These are phyloP conservation scores for Podaxis rugospora DNA, from an alignment of 768 basidiomycete genomes.

Conservation along the genomic window DNA sequence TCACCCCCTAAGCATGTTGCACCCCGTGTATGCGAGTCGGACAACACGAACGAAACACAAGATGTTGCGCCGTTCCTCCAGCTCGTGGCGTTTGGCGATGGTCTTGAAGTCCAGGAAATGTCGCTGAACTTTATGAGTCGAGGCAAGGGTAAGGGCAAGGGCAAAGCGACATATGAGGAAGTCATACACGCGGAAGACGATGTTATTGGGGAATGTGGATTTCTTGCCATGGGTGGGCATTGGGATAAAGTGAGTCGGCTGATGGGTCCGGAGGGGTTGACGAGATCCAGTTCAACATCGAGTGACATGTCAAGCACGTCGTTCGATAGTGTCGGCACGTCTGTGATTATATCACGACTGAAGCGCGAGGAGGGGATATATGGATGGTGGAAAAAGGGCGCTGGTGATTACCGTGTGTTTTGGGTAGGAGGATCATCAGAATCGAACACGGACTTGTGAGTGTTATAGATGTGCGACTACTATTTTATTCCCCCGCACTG, in stretches of 20 bases:
- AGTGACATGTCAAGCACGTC: slow-evolving; percentile 42
- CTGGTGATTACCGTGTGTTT: slow-evolving; percentile 75
- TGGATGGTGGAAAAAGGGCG: slow-evolving; percentile 72
- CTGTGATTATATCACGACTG: slow-evolving; percentile 42
- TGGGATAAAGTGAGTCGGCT: slow-evolving; percentile 35
- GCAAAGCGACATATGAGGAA: slow-evolving; percentile 42
- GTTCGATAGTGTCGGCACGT: slow-evolving; percentile 47
- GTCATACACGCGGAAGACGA: slow-evolving; percentile 54
- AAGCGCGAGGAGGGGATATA: slow-evolving; percentile 65
- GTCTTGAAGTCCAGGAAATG: slow-evolving; percentile 72
- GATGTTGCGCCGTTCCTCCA: slow-evolving; percentile 51
- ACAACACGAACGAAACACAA: slow-evolving; percentile 16
- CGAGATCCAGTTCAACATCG: slow-evolving; percentile 39
- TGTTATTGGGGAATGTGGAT: slow-evolving; percentile 60
- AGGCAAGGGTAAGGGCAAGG: slow-evolving; percentile 52
- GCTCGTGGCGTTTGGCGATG: slow-evolving; percentile 65
- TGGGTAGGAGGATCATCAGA: slow-evolving; percentile 64
- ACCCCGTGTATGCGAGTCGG: slow-evolving; percentile 41
- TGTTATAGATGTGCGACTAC: neutral
- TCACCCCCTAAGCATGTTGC: slow-evolving; percentile 49
- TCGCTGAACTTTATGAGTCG: slow-evolving; percentile 42
- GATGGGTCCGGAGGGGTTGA: slow-evolving; percentile 32
- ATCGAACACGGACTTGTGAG: neutral
- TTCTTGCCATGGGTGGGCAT: slow-evolving; percentile 47
- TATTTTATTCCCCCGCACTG: neutral